Conservation (phyloP, 2,329 filamentous ascomycete genomes). For the Teratosphaeria destructans region DNA sequence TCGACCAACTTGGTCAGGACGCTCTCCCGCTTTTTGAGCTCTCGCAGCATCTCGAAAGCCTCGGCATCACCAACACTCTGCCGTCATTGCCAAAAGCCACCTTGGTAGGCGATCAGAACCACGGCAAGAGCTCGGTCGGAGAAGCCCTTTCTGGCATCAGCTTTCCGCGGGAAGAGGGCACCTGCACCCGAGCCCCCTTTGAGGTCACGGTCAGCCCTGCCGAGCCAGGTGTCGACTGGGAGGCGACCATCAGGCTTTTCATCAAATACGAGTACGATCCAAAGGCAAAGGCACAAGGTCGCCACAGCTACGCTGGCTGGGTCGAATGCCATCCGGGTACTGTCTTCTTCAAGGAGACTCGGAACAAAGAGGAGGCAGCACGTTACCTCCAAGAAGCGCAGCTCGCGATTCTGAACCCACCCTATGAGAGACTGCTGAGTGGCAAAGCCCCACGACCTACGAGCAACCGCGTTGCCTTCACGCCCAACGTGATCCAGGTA, state of each 20-base stretch:
- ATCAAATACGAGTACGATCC: slow-evolving; percentile 50
- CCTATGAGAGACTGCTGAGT: slow-evolving; percentile 5
- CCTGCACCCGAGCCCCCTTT: slow-evolving; percentile 68
- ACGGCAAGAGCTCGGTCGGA: slow-evolving; percentile 57
- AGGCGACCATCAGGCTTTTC: slow-evolving; percentile 58
- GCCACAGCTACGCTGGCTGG: slow-evolving; percentile 1
- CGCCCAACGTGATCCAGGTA: slow-evolving; percentile 68
- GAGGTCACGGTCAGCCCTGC: slow-evolving; percentile 59
- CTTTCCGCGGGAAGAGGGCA: slow-evolving; percentile 58
- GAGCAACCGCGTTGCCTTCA: slow-evolving; percentile 54
- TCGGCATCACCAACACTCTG: slow-evolving; percentile 59
- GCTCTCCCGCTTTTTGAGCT: slow-evolving; percentile 56
- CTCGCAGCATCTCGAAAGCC: slow-evolving; percentile 56
- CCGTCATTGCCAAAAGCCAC: slow-evolving; percentile 69
- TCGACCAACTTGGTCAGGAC: slow-evolving; percentile 32
- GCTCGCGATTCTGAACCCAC: slow-evolving; percentile 63
- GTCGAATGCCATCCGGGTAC: slow-evolving; percentile 31
- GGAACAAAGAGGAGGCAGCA: slow-evolving; percentile 53
- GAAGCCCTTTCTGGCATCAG: slow-evolving; percentile 50
- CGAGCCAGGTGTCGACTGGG: slow-evolving; percentile 24
- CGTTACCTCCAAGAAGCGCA: slow-evolving; percentile 64
- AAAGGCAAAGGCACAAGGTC: slow-evolving; percentile 34
- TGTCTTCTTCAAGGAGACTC: slow-evolving; percentile 51
- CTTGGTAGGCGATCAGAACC: slow-evolving; percentile 73
- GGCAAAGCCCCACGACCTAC: slow-evolving; percentile 3